Evolutionary conservation across 2,329 filamentous ascomycete genomes (phyloP), one percentile per base, ranked within the genome.

Genomic region (Aspergillus udagawae): DNA sequence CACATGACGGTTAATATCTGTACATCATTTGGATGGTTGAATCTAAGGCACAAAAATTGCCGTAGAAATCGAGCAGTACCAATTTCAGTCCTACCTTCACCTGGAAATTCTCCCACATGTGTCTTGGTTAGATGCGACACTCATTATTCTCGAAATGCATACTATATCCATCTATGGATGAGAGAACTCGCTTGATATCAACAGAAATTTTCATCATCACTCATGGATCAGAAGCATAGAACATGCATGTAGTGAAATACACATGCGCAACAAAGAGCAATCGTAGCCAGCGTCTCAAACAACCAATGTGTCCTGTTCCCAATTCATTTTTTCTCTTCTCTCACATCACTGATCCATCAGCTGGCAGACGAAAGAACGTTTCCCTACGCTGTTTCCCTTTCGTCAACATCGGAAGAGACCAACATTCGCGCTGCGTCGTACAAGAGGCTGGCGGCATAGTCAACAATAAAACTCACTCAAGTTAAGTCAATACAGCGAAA

Each of bases 391-490:
- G 35, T 55, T 41, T 21, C 10, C 17, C 17, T 53, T 38, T 47
- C 27, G 57, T 57, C 44, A 57, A 52, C 55, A 55, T 57, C 49
- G 53, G n/a, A 45, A 14, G 23, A 52, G 12, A 44, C 48, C 42
- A 38, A 48, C 25, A 25, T 27, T 32, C 47, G 12, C 38, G 27
- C 32, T 35, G 25, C 44, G 21, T 47, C 41, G 41, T 44, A 4
- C 41, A 44, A 44, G n/a, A 12, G 41, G 32, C 14, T n/a, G 14
- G 5, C 29, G 29, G 12, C 29, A 32, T 32, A 12, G 29, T 32
- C 12, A 14, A 32, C 4, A 6, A 2, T 32, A 17, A 17, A 17
- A 38, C 32, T 38, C n/a, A 38, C 32, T 38, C 32, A 38, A 29
- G 9, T 12, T 10, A 10, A 38, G 32, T 14, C 32, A 38, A 38